A percentile compares a stretch with the other conserved stretches of the same genome.
Evolutionary conservation across 306 rosid genomes (phyloP).

Genomic region (Inga laurina): DNA sequence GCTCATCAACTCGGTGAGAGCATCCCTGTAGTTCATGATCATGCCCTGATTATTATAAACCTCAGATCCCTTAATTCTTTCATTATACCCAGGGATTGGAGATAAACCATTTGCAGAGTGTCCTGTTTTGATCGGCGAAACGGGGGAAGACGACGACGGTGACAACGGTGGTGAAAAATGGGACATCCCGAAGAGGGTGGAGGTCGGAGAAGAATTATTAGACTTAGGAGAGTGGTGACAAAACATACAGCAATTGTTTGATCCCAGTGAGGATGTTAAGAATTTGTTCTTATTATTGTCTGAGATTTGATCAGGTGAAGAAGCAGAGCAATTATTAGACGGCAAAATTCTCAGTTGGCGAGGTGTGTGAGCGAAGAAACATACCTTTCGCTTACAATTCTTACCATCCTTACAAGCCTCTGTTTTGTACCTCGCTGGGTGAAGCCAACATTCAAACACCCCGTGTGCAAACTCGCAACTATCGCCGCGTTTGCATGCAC

Average conservation of each 20-base stretch:
- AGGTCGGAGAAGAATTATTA: slow-evolving; percentile 62
- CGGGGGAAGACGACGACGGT: slow-evolving; percentile 51
- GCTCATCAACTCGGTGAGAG: slow-evolving; percentile 53
- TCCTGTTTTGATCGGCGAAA: slow-evolving; percentile 39
- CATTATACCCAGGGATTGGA: slow-evolving; percentile 35
- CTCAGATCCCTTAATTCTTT: slow-evolving; percentile 27
- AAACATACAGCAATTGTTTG: slow-evolving; percentile 50
- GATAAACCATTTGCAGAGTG: slow-evolving; percentile 36
- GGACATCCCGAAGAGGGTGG: slow-evolving; percentile 66
- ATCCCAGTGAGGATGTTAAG: slow-evolving; percentile 28
- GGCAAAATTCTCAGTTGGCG: slow-evolving; percentile 73
- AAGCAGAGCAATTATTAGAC: slow-evolving; percentile 26
- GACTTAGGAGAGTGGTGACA: slow-evolving; percentile 36
- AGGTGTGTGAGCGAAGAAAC: slow-evolving; percentile 88
- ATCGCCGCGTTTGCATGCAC: slow-evolving; percentile 67
- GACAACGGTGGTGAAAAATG: slow-evolving; percentile 75
- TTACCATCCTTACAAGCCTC: slow-evolving; percentile 95
- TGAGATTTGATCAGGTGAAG: slow-evolving; percentile 35
- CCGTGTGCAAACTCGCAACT: slow-evolving; percentile 85
- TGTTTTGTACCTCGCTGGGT: slow-evolving; percentile 87
- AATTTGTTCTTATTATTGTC: slow-evolving; percentile 37
- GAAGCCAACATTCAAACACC: slow-evolving; percentile 91
- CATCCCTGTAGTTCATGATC: slow-evolving; percentile 40
- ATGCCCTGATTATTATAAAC: slow-evolving; percentile 19
- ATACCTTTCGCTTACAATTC: slow-evolving; percentile 80